These are phyloP conservation scores for Fraxinus sp. DNA, from an alignment of 305 asterid species.

Conservation along the genomic window DNA sequence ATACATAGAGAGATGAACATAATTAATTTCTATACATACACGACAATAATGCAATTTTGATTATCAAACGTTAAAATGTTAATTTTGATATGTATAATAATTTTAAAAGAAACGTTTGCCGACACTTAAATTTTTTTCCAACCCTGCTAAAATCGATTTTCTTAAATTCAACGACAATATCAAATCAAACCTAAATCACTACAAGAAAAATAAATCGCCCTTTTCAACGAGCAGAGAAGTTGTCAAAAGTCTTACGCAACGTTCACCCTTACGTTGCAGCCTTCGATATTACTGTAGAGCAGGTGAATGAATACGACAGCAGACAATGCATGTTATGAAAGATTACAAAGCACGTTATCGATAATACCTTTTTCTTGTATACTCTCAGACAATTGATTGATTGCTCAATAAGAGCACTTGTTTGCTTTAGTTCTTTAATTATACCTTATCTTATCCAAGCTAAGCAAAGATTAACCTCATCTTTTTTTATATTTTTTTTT, in stretches of 20 bases:
- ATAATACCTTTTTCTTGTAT: not conserved
- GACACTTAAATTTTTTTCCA: not conserved
- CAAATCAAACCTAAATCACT: not conserved
- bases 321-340: not conserved
- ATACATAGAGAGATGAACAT: not conserved
- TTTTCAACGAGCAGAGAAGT: not conserved
- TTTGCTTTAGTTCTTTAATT: not conserved
- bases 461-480: not conserved
- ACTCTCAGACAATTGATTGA: not conserved
- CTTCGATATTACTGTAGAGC: not conserved
- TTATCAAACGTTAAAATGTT: not conserved
- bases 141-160: not conserved
- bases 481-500: not conserved
- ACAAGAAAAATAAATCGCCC: not conserved
- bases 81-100: too few species aligned
- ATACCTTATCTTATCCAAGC: not conserved
- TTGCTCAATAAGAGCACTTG: not conserved
- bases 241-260: not conserved
- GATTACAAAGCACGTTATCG: not conserved
- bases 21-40: not conserved
- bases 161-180: not conserved
- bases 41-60: not conserved
- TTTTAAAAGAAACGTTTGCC: too few species aligned
- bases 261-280: not conserved
- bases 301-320: not conserved